Base-by-base conservation (phyloP, 768 basidiomycete species). In the Tulasnella sp. region DNA sequence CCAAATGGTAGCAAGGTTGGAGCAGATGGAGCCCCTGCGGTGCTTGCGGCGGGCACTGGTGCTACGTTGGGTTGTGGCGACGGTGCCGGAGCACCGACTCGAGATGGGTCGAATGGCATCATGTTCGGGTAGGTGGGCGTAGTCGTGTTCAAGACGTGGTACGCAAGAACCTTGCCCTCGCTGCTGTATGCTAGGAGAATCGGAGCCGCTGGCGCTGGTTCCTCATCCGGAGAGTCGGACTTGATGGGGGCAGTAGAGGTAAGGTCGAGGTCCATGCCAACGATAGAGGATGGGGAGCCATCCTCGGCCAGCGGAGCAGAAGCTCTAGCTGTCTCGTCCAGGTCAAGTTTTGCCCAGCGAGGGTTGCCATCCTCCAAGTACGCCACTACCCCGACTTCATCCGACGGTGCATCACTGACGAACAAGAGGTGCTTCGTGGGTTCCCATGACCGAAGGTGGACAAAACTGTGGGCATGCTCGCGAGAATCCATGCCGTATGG, bases 311-410 rank as follows among this genome's bases (percentile, higher is more conserved):
- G 75, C 18, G 81, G 81, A 20, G 81, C 41, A 60, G 77, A 46
- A 31, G 77, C 74, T 14, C 81, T 81, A 64, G 72, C 64, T 18
- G 81, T 82, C 37, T 82, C 81, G 64, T 82, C 81, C 20, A 82
- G 81, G 24, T 81, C 81, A 14, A 82, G 75, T 34, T 72, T 81
- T 31, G 73, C 58, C 81, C 81, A 82, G 31, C 41, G 73, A 16
- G 34, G 46, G 31, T 44, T 69, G n/a, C 22, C 28, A 40, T 50
- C 81, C 14, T 41, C 69, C 31, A 41, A 16, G 44, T 54, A 75
- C 24, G 28, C 73, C 9, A 82, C 50, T 16, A 76, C 75, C n/a
- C 81, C 81, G 40, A 82, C 50, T 64, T 82, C 81, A 28, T 77
- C 80, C 16, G 81, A 58, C 34, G 81, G 81, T 37, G 81, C 77